Percentiles rank a stretch among this genome's conserved stretches.
Evolutionary conservation across 192 early-diverging fungal species (phyloP).

Genomic region (Tieghemiomyces parasiticus): DNA sequence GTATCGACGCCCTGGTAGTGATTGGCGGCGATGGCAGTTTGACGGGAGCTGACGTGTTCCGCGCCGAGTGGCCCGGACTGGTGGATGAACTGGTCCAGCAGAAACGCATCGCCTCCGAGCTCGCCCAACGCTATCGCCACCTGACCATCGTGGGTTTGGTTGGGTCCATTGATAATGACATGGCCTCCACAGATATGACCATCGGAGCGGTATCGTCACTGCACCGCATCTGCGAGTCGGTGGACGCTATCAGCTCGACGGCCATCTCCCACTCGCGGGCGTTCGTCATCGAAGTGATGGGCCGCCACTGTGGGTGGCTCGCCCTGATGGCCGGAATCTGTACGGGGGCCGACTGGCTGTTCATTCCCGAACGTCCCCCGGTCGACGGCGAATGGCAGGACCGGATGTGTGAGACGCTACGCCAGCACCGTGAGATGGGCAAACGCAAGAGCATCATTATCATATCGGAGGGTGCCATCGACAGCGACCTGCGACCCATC

Average conservation of each 20-base stretch:
- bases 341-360: constrained; percentile 89
- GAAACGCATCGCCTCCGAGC: constrained; percentile 37
- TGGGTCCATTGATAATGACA: constrained; percentile 95
- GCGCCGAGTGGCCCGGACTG: constrained; percentile 80
- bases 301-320: constrained; percentile 93
- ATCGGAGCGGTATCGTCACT: constrained; percentile 90
- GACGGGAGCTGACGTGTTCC: constrained; percentile 85
- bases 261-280: constrained; percentile 90
- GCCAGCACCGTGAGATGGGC: constrained; percentile 59
- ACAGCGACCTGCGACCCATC: constrained; percentile 73
- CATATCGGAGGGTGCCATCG: constrained; percentile 91
- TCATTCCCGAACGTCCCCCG: constrained; percentile 89
- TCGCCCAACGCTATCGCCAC: constrained; percentile 40
- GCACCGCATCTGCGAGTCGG: constrained; percentile 88
- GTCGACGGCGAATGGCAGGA: constrained; percentile 74
- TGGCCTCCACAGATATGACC: constrained; percentile 79
- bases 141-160: constrained; percentile 94
- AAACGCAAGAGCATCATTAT: constrained; percentile 91
- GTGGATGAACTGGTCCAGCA: constrained; percentile 52
- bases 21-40: constrained; percentile 95
- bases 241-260: constrained; percentile 85
- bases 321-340: constrained; percentile 74
- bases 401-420: constrained; percentile 69
- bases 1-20: constrained; percentile 90
- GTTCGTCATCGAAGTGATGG: constrained; percentile 98